These are phyloP conservation scores for Chamaecrista fasciculata DNA, from an alignment of 306 rosid species.

Conservation along the genomic window DNA sequence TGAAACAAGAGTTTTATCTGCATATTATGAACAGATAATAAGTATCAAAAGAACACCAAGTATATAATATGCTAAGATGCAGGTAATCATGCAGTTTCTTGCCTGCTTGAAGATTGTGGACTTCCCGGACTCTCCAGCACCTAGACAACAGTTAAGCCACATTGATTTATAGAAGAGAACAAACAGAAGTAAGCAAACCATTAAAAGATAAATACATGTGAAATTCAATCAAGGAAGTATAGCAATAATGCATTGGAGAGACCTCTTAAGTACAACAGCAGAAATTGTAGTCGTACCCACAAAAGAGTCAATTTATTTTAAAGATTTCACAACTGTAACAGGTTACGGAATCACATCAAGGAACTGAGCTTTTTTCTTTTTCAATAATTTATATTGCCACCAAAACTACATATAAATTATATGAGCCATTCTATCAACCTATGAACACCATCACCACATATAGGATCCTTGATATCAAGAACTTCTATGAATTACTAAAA, in stretches of 20 bases:
- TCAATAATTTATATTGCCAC: not conserved
- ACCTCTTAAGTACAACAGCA: conserved; percentile 6
- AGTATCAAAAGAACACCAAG: conserved; percentile 22
- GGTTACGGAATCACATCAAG: not conserved
- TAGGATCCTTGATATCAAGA: not conserved
- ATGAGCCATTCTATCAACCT: not conserved
- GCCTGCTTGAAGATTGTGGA: conserved; percentile 97
- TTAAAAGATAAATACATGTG: not conserved
- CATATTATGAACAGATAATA: conserved; percentile 20
- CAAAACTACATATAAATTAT: not conserved
- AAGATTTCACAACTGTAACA: not conserved
- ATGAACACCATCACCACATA: not conserved
- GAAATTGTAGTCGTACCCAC: not conserved
- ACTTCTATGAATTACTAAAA: not conserved
- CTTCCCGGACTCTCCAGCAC: conserved; percentile 96
- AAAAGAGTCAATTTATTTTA: not conserved
- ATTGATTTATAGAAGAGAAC: conserved; percentile 14
- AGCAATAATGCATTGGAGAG: not conserved
- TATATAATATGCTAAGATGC: not conserved
- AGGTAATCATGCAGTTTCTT: conserved; percentile 31
- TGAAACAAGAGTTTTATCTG: conserved; percentile 97
- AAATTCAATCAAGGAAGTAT: conserved; percentile 19
- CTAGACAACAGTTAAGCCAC: conserved; percentile 36
- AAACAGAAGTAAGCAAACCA: not conserved
- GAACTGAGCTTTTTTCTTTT: not conserved